Conservation (phyloP, 768 basidiomycete species). For the Xerocomus brunneocitrinus region DNA sequence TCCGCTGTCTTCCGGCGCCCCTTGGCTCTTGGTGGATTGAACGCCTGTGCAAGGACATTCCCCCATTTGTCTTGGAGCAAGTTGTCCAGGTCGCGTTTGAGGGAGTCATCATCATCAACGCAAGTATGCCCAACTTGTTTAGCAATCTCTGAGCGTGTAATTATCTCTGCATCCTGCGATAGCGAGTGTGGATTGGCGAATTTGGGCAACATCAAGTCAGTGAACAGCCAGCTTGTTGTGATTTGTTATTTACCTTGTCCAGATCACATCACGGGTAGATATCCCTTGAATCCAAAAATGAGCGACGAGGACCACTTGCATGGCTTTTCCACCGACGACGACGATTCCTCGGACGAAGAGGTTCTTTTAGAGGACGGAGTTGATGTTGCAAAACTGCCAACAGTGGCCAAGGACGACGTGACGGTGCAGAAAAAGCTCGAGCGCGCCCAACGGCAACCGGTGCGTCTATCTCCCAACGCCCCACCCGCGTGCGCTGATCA, state of each 20-base stretch:
- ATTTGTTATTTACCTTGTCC: not conserved
- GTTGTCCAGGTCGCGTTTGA: conserved; percentile 21
- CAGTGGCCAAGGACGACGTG: conserved; percentile 83
- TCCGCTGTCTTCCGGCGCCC: conserved; percentile 6
- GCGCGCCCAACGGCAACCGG: conserved; percentile 61
- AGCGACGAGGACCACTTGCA: conserved; percentile 48
- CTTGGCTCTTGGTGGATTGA: not conserved
- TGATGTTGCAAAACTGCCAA: conserved; percentile 73
- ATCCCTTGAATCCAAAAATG: conserved; percentile 3
- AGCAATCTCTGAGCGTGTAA: conserved; percentile 35
- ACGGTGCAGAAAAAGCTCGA: conserved; percentile 63
- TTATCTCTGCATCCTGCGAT: conserved; percentile 27
- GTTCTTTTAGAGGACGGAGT: conserved; percentile 53
- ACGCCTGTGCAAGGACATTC: conserved; percentile 4
- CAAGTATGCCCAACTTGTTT: conserved; percentile 4
- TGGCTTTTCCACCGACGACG: conserved; percentile 75
- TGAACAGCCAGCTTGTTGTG: conserved; percentile 14
- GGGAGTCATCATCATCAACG: conserved; percentile 6
- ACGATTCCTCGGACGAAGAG: conserved; percentile 77
- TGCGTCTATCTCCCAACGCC: conserved; percentile 32
- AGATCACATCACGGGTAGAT: not conserved
- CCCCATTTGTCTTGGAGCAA: conserved; percentile 22
- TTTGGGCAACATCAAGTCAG: conserved; percentile 30
- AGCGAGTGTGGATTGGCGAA: conserved; percentile 47
- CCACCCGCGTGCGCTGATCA: not conserved